Conservation (phyloP, 2,329 filamentous ascomycete genomes). For the Hypoxylon rubiginosum region DNA sequence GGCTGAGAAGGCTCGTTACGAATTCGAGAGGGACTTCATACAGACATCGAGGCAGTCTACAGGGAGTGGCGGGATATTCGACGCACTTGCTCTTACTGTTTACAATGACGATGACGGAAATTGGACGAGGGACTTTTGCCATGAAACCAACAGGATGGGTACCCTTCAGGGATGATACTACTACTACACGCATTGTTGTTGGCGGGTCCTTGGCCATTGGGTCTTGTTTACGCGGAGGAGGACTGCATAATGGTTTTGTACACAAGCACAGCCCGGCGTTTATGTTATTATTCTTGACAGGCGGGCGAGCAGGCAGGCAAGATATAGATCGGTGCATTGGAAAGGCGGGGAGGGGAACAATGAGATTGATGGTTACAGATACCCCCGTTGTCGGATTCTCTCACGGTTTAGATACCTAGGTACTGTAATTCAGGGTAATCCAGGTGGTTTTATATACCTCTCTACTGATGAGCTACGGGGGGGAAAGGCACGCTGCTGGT, state of each 20-base stretch:
- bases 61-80: background rate
- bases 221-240: background rate
- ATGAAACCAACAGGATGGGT: background rate
- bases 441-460: background rate
- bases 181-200: background rate
- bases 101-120: background rate
- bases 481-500: background rate
- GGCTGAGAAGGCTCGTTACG: too few species aligned
- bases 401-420: too few species aligned
- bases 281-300: background rate
- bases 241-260: background rate
- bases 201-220: too few species aligned
- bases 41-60: too few species aligned
- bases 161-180: background rate
- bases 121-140: background rate
- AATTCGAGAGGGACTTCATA: too few species aligned
- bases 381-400: background rate
- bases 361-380: background rate
- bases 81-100: background rate
- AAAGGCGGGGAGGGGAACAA: background rate
- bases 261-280: slow-evolving; percentile 6
- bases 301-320: background rate
- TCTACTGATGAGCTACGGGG: background rate
- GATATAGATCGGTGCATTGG: background rate
- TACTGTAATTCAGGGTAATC: background rate